A percentile compares a stretch with the other conserved stretches of the same genome.
phyloP scores from a whole-genome alignment of 345 rosid species.

The Brassica nigra region DNA sequence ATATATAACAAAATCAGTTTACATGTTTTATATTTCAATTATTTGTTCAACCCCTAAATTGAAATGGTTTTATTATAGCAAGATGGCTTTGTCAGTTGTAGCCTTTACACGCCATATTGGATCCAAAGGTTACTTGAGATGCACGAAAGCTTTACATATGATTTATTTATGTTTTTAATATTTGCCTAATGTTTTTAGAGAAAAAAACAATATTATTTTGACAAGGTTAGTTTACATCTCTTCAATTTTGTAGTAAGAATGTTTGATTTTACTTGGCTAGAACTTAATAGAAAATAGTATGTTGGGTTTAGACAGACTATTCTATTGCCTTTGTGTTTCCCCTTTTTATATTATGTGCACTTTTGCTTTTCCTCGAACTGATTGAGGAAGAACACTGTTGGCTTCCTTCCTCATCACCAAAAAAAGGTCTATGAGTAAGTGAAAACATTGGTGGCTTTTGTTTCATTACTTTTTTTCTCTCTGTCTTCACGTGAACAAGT shows the following conservation, averaged over 20 bases:
- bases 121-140: background rate
- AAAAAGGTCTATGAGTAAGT: slow-evolving; percentile 18
- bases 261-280: background rate
- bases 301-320: background rate
- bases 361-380: slow-evolving; percentile 17
- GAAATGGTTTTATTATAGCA: background rate
- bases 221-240: background rate
- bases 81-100: background rate
- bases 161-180: background rate
- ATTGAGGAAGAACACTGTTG: slow-evolving; percentile 7
- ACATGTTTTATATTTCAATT: background rate
- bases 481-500: slow-evolving; percentile 35
- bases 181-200: background rate
- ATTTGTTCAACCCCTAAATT: background rate
- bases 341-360: background rate
- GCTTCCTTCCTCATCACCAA: background rate
- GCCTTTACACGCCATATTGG: background rate
- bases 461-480: slow-evolving; percentile 7
- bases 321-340: background rate
- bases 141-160: background rate
- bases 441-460: slow-evolving; percentile 27
- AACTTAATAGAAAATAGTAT: background rate
- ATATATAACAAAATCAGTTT: background rate
- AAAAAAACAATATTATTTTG: background rate
- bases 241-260: background rate